Conservation (phyloP, 139 green algal species). For the Pleodorina starrii region DNA sequence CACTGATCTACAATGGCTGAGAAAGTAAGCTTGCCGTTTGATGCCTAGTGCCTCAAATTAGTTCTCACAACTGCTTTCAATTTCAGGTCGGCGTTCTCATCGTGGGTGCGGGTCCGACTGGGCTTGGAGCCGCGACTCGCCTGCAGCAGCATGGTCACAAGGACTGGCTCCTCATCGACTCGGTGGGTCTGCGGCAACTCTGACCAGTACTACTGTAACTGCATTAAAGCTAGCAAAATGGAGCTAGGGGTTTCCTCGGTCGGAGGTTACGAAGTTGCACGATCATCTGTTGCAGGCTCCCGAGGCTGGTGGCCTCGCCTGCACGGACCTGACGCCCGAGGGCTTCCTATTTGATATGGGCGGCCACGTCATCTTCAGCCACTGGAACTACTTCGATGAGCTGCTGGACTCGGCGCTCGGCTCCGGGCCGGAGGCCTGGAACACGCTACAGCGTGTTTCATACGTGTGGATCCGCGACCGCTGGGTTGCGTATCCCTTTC, state of each 20-base stretch:
- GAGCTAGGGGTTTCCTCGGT: background rate
- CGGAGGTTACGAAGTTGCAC: background rate
- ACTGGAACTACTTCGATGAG: slow-evolving; percentile 96
- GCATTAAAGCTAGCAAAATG: too few relatives aligned
- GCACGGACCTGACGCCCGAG: slow-evolving; percentile 89
- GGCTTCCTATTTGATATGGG: slow-evolving; percentile 97
- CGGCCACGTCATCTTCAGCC: slow-evolving; percentile 94
- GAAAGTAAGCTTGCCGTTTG: slow-evolving; percentile 2
- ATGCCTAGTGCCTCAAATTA: background rate
- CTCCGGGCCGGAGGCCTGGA: slow-evolving; percentile 82
- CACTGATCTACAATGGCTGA: background rate
- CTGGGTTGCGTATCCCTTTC: slow-evolving; percentile 94
- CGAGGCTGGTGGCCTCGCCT: slow-evolving; percentile 88
- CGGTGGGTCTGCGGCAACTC: slow-evolving; percentile 60
- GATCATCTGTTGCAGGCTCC: slow-evolving; percentile 57
- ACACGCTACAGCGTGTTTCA: slow-evolving; percentile 87
- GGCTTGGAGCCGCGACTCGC: slow-evolving; percentile 89
- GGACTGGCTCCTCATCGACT: slow-evolving; percentile 88
- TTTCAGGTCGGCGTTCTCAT: slow-evolving; percentile 79
- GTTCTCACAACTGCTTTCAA: background rate
- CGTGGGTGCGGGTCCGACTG: slow-evolving; percentile 88
- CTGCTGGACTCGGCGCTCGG: slow-evolving; percentile 61
- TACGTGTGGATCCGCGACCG: slow-evolving; percentile 89
- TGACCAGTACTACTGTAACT: too few relatives aligned
- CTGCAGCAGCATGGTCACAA: slow-evolving; percentile 86